Conservation (phyloP, 106 monocot genomes). For the Xerophyta viscosa region DNA sequence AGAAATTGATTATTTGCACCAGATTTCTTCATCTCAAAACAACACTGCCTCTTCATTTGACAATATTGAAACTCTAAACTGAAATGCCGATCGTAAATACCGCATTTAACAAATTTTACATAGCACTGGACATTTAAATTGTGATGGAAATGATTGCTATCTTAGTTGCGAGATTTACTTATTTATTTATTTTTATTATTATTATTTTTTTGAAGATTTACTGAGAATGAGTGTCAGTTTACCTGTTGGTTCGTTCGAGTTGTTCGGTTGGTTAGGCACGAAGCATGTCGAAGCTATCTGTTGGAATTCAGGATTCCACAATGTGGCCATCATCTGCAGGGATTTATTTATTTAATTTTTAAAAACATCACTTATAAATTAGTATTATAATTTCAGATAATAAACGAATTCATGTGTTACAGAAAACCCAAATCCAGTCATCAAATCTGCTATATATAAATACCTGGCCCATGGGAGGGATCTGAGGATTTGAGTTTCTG, state of each 20-base stretch:
- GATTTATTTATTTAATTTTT: neutral
- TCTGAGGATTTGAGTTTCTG: conserved; percentile 10
- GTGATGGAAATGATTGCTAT: neutral
- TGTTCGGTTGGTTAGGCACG: conserved; percentile 8
- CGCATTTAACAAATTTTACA: no score
- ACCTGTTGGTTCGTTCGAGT: conserved; percentile 15
- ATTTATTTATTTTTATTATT: neutral
- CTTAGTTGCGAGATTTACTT: neutral
- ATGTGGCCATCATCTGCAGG: conserved; percentile 25
- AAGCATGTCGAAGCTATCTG: conserved; percentile 23
- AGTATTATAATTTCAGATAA: neutral
- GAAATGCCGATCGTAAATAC: no score
- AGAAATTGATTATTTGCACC: no score
- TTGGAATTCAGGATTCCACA: conserved; percentile 37
- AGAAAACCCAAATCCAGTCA: neutral
- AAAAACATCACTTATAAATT: neutral
- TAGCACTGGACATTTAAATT: no score
- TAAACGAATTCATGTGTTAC: neutral
- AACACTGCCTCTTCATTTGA: no score
- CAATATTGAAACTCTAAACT: no score
- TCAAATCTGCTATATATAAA: neutral
- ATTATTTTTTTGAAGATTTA: no score
- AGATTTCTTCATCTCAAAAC: no score
- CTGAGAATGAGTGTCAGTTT: conserved; percentile 1
- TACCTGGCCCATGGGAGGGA: conserved; percentile 33